Percentiles rank a stretch among this genome's conserved stretches.
These are phyloP conservation scores for Talaromyces sp. DNA, from an alignment of 2,329 filamentous ascomycete species.

Conservation along the genomic window DNA sequence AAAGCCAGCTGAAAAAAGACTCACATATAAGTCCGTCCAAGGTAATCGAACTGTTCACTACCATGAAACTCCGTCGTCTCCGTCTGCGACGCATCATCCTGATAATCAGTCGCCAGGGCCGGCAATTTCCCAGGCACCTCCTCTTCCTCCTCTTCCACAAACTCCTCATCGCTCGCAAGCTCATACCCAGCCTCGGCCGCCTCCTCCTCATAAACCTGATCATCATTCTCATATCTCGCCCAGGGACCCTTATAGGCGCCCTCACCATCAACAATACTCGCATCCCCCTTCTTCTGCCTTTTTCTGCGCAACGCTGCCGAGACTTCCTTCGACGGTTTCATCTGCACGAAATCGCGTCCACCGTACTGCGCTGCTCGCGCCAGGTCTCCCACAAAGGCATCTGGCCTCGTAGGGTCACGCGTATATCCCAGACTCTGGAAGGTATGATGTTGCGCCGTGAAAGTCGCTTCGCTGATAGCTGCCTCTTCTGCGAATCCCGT, in stretches of 20 bases:
- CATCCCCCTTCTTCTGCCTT: conserved; percentile 80
- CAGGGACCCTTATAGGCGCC: conserved; percentile 91
- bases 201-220: conserved; percentile 66
- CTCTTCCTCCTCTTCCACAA: conserved; percentile 73
- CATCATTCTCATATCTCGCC: conserved; percentile 77
- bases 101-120: conserved; percentile 51
- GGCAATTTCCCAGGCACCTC: conserved; percentile 52
- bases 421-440: conserved; percentile 64
- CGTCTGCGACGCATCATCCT: conserved; percentile 56
- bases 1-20: neutral
- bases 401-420: conserved; percentile 45
- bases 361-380: conserved; percentile 44
- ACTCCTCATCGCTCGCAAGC: conserved; percentile 74
- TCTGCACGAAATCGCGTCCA: conserved; percentile 53
- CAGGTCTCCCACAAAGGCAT: conserved; percentile 48
- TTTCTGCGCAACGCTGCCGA: conserved; percentile 66
- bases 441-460: conserved; percentile 81
- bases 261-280: conserved; percentile 78
- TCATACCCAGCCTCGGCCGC: conserved; percentile 66
- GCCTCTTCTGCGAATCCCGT: conserved; percentile 88
- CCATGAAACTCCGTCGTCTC: conserved; percentile 91
- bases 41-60: conserved; percentile 79
- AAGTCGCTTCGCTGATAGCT: conserved; percentile 84
- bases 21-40: conserved; percentile 88
- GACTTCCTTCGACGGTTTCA: conserved; percentile 65